Conservation (phyloP, 305 asterid genomes). For the Solanum hybrid region DNA sequence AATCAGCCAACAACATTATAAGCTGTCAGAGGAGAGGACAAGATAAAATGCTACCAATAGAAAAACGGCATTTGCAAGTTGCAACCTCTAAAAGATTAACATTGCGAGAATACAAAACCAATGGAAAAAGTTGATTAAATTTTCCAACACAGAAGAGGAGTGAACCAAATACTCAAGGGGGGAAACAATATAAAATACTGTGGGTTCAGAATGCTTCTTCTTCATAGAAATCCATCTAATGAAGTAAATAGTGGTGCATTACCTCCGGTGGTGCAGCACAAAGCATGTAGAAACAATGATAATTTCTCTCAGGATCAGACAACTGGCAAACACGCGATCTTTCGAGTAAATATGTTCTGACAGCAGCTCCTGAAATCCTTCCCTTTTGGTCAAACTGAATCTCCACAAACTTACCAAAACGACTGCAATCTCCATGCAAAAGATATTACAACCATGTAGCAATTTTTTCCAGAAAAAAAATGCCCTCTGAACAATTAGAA, state of each 20-base stretch:
- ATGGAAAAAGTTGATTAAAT: background rate
- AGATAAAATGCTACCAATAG: background rate
- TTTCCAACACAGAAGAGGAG: background rate
- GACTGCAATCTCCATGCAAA: constrained; percentile 39
- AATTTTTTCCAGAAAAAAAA: background rate
- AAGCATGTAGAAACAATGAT: constrained; percentile 85
- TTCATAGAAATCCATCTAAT: background rate
- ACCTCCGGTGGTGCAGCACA: constrained; percentile 88
- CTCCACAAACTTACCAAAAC: constrained; percentile 88
- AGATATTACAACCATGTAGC: constrained; percentile 13
- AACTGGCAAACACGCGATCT: constrained; percentile 89
- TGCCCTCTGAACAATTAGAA: background rate
- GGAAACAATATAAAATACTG: background rate
- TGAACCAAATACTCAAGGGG: background rate
- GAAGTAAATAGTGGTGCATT: constrained; percentile 4
- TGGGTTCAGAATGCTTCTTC: background rate
- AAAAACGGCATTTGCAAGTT: background rate
- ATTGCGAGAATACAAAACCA: background rate
- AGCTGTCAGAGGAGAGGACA: background rate
- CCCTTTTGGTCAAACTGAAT: constrained; percentile 73
- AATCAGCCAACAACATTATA: constrained; percentile 1
- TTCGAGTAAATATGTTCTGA: constrained; percentile 80
- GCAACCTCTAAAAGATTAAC: background rate
- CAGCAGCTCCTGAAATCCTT: constrained; percentile 83
- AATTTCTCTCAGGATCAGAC: constrained; percentile 89